Percentiles rank a stretch among this genome's conserved stretches.
phyloP scores from a whole-genome alignment of 305 asterid genomes.

The Solanum hybrid region DNA sequence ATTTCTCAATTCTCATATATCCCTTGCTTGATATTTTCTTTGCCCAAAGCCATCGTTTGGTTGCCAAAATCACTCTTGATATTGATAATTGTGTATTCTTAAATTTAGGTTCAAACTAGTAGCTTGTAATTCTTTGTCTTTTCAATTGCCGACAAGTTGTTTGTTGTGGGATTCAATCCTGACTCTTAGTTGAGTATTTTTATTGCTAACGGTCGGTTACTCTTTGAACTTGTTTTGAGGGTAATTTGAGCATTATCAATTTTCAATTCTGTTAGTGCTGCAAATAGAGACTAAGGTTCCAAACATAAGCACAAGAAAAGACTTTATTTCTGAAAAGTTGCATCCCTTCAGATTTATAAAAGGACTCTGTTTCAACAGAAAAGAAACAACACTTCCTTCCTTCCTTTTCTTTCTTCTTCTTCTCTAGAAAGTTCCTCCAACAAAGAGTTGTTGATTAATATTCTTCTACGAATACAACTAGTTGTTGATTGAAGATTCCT shows the following conservation, averaged over 20 bases:
- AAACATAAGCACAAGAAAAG: not conserved
- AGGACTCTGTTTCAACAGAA: too few species aligned
- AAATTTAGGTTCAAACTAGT: not conserved
- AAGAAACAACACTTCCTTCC: too few species aligned
- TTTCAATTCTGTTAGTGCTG: not conserved
- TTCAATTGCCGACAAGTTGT: not conserved
- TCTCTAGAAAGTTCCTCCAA: too few species aligned
- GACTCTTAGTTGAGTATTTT: not conserved
- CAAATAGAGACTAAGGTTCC: not conserved
- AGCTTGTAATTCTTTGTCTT: not conserved
- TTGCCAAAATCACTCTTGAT: not conserved
- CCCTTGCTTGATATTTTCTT: not conserved
- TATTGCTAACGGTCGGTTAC: fast-evolving
- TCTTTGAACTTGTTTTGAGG: not conserved
- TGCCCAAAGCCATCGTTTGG: not conserved
- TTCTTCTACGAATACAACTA: too few species aligned
- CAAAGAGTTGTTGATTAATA: too few species aligned
- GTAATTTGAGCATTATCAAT: not conserved
- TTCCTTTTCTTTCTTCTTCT: too few species aligned
- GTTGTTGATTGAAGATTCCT: too few species aligned
- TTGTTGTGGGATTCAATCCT: fast-evolving
- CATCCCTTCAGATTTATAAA: too few species aligned
- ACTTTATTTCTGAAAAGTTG: too few species aligned
- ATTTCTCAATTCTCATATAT: too few species aligned
- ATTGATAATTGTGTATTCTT: not conserved